Base-by-base conservation (phyloP, 768 basidiomycete species). In the Pleurotus citrinopileatus region DNA sequence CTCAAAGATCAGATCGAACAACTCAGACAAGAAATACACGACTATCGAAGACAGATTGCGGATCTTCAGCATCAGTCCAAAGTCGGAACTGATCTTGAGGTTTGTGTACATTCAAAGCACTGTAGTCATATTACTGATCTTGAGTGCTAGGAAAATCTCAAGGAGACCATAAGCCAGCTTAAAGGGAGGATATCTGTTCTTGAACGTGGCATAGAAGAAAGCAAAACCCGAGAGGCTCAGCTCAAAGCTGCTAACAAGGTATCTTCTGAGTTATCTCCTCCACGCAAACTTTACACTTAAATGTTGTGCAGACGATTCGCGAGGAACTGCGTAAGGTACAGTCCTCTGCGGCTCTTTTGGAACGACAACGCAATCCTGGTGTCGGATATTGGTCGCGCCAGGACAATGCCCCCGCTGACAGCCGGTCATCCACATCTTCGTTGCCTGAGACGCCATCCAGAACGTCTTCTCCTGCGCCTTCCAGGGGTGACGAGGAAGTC, bases 321-420 rank as follows among this genome's bases (percentile, higher is more conserved):
- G 97, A 98, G 50, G 96, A 99, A 65, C 70, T 99, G 42, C 87
- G 94, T 37, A 98, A 98, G 67, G 87, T 99, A 1, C 97, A 98
- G 68, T 91, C 89, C 1, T 96, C 94, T 17, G 91, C 90, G 37
- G 87, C 93, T 1, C 67, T 98, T 25, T 76, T 98, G 23, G 96
- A 98, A 63, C 81, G 86, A 43, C 92, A 95, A 61, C 83, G 96
- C 23, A 92, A 91, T 65, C 94, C 96, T 0, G 95, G 96, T 19
- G 88, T 94, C 6, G 94, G 96, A 17, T 98, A 95, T 68, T 98
- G 94, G 94, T 74, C 80, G 22, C 73, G 75, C 38, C 63, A 67
- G n/a, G 59, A 61, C 28, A 74, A 75, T 40, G 27, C 53, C 3
- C 26, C 81, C 13, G 73, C 78, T 5, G 70, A 69, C n/a, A 61